These are phyloP conservation scores for Arthrobotrys entomopaga DNA, from an alignment of 2,329 filamentous ascomycete genomes.

Conservation along the genomic window DNA sequence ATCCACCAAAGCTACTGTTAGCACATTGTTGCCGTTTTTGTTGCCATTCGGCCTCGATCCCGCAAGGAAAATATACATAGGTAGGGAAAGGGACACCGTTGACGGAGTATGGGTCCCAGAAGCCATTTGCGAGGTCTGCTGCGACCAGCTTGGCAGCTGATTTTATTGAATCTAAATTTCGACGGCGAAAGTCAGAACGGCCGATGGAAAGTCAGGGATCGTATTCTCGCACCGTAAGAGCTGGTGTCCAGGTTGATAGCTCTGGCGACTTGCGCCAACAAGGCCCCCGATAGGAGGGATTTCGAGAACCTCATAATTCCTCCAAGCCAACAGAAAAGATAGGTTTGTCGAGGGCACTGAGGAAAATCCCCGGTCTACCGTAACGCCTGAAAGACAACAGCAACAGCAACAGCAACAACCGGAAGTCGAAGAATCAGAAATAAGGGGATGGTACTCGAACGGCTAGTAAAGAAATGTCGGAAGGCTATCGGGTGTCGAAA, in stretches of 20 bases:
- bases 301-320: slow-evolving; percentile 34
- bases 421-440: too few species aligned
- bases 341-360: too few species aligned
- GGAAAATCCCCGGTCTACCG: too few species aligned
- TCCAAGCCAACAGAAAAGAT: neutral
- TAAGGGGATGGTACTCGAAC: too few species aligned
- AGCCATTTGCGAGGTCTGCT: slow-evolving; percentile 34
- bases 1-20: neutral
- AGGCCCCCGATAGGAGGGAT: slow-evolving; percentile 20
- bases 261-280: slow-evolving; percentile 28
- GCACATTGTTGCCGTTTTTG: neutral
- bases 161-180: slow-evolving; percentile 37
- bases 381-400: too few species aligned
- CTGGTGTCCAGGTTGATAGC: slow-evolving; percentile 43
- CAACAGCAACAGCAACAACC: too few species aligned
- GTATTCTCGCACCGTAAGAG: slow-evolving; percentile 35
- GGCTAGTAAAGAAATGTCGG: neutral
- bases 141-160: slow-evolving; percentile 45
- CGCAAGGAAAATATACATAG: slow-evolving; percentile 20
- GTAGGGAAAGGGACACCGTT: slow-evolving; percentile 37
- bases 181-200: neutral
- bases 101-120: slow-evolving; percentile 39
- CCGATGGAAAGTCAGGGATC: neutral
- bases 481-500: slow-evolving; percentile 4
- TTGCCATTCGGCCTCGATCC: neutral